These are phyloP conservation scores for Sequoia sempervirens DNA, from an alignment of 75 land plant species.

Conservation along the genomic window DNA sequence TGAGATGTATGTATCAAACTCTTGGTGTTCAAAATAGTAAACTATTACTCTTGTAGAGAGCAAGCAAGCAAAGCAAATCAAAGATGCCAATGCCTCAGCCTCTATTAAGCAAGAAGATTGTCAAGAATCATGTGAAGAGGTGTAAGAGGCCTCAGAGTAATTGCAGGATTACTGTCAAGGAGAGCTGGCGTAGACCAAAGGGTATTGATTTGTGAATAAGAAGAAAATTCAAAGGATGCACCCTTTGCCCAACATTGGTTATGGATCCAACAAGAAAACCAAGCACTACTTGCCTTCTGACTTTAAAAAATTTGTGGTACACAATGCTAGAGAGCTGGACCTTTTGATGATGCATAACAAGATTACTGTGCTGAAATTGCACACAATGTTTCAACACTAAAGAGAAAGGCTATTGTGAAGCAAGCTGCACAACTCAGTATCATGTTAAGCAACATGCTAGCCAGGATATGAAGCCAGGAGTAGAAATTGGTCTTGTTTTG, in stretches of 20 bases:
- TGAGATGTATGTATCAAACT: too few species aligned
- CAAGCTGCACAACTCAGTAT: constrained; percentile 65
- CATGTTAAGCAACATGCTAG: constrained; percentile 43
- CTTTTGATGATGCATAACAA: constrained; percentile 84
- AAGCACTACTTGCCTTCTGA: constrained; percentile 74
- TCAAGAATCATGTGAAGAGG: constrained; percentile 61
- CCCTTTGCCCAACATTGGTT: constrained; percentile 88
- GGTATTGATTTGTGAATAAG: constrained; percentile 85
- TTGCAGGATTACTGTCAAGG: constrained; percentile 51
- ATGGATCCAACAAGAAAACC: constrained; percentile 92
- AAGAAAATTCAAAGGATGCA: constrained; percentile 76
- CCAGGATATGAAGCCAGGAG: constrained; percentile 45
- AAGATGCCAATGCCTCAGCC: constrained; percentile 31
- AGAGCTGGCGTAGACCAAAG: constrained; percentile 83
- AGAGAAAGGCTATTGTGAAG: constrained; percentile 73
- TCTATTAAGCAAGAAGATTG: constrained; percentile 23
- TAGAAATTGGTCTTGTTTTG: neutral
- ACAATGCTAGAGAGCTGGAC: constrained; percentile 67
- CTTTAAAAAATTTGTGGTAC: constrained; percentile 79
- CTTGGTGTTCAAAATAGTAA: too few species aligned
- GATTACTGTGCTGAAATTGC: constrained; percentile 80
- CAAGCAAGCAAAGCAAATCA: neutral
- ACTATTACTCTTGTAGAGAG: too few species aligned
- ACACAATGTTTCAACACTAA: constrained; percentile 58
- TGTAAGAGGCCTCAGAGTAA: constrained; percentile 58